Conservation (phyloP, 179 eudicot genomes). For the Spergularia azorica region DNA sequence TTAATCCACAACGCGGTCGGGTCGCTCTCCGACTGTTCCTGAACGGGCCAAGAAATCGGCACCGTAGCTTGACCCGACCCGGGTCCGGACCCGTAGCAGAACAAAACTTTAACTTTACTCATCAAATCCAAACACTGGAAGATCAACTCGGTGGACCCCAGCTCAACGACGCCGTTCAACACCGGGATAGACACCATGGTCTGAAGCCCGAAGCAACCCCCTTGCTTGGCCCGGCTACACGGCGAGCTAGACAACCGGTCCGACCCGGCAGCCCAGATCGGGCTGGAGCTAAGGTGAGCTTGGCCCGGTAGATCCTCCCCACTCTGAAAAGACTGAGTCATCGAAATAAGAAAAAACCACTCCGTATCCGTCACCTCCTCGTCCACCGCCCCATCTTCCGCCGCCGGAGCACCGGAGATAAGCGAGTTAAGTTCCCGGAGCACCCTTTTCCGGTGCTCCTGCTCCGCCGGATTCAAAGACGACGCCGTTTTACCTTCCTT, state of each 20-base stretch:
- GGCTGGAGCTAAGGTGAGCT: constrained; percentile 41
- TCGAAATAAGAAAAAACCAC: constrained; percentile 89
- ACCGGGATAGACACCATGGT: constrained; percentile 77
- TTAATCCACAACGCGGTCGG: constrained; percentile 70
- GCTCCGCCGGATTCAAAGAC: constrained; percentile 48
- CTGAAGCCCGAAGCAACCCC: constrained; percentile 56
- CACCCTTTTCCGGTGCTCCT: constrained; percentile 68
- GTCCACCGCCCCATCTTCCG: constrained; percentile 46
- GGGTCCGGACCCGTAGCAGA: constrained; percentile 34
- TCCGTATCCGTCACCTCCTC: constrained; percentile 93
- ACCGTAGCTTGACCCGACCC: not conserved
- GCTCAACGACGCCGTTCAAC: constrained; percentile 69
- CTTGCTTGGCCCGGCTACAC: constrained; percentile 71
- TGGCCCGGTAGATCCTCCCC: constrained; percentile 82
- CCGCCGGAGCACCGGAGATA: constrained; percentile 48
- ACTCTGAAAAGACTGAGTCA: constrained; percentile 66
- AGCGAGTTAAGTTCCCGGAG: constrained; percentile 74
- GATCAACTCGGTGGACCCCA: constrained; percentile 77
- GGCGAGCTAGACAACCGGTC: constrained; percentile 49
- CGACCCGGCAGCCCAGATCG: constrained; percentile 75
- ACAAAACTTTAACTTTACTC: constrained; percentile 55
- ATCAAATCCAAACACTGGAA: constrained; percentile 57
- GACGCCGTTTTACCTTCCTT: not conserved
- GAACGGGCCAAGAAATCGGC: not conserved
- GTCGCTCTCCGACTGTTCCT: constrained; percentile 50